Base-by-base conservation (phyloP, 2,329 filamentous ascomycete genomes). In the Botrytis deweyae region DNA sequence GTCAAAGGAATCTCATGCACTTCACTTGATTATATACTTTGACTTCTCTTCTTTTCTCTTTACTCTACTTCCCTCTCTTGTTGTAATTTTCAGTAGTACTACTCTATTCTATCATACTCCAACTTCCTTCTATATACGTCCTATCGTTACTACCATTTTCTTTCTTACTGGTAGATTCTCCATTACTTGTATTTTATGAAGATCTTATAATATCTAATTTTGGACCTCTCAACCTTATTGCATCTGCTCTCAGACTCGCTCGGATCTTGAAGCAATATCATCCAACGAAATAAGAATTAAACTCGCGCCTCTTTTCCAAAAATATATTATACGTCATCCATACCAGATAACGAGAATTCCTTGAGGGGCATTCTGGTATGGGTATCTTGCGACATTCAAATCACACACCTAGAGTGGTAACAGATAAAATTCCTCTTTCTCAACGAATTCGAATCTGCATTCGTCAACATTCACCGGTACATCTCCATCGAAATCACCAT, bases 381-480 rank as follows among this genome's bases (percentile, higher is more conserved):
- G 64, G 71, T 67, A 44, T 69, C 55, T 68, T 62, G 52, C 64
- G 71, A 69, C 64, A 69, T 36, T 61, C 44, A 38, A 58, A 73
- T 33, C 64, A 62, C 44, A 69, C n/a, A 33, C 25, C 52, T 46
- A 42, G 52, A 44, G 55, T 62, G 40, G 55, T 12, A 33, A 42
- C 36, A 33, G 66, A 73, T 4, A 69, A 73, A 69, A 1, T 73
- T 25, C 33, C 71, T 18, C 58, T 73, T 25, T 49, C 52, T 10
- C 71, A 73, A 44, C 71, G 64, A 16, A 49, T 73, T 69, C 64
- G 71, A 14, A 69, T 69, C 40, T 73, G 66, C 25, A 73, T 73
- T 10, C 55, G 66, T 22, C 64, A 69, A 29, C 71, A 69, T 62
- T 69, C 46, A 62, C 63, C 71, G 7, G 52, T 58, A 18, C 52